Conservation (phyloP, 352 stramenopile species). For the Pythium sukuiense region DNA sequence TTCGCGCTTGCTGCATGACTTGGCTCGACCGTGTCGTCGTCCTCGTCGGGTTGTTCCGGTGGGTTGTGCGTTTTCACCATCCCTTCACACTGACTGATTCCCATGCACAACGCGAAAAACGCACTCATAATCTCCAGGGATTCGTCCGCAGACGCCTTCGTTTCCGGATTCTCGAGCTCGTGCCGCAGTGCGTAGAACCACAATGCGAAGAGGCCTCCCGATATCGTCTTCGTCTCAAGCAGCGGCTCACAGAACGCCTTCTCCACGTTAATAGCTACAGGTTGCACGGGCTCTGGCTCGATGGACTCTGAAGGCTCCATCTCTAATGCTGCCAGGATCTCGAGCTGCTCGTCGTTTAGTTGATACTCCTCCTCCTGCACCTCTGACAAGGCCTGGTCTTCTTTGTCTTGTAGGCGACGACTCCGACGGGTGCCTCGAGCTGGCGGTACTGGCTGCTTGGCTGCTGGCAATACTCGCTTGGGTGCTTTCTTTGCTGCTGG, state of each 20-base stretch:
- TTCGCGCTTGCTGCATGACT: not conserved
- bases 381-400: not conserved
- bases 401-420: constrained; percentile 1
- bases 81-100: constrained; percentile 17
- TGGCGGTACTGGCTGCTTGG: not conserved
- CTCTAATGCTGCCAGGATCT: not conserved
- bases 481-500: not conserved
- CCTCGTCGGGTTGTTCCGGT: not conserved
- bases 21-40: not conserved
- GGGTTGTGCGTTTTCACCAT: constrained; percentile 10
- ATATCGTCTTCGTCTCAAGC: constrained; percentile 20
- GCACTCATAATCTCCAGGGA: constrained; percentile 10
- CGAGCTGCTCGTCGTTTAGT: not conserved
- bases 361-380: not conserved
- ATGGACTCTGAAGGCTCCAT: not conserved
- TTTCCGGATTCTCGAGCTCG: constrained; percentile 9
- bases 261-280: constrained; percentile 11
- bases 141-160: not conserved
- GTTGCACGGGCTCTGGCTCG: not conserved
- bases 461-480: not conserved
- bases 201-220: constrained; percentile 22
- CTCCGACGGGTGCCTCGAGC: constrained; percentile 11
- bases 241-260: constrained; percentile 18
- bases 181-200: constrained; percentile 23
- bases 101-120: constrained; percentile 8